Conservation (phyloP, 108 stramenopile species). For the Skeletonema costatum region DNA sequence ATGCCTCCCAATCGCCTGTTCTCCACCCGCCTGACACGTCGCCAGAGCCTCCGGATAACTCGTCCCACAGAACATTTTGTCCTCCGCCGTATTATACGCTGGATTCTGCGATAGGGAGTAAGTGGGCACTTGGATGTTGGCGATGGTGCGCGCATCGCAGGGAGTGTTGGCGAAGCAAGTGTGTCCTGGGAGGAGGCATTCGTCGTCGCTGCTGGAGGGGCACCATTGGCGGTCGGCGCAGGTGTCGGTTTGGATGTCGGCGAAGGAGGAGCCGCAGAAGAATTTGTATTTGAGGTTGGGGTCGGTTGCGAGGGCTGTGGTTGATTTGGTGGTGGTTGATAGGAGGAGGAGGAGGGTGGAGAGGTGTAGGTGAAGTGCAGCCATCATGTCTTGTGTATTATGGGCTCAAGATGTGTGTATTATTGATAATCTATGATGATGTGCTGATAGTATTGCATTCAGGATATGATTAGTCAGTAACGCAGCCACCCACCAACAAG, state of each 20-base stretch:
- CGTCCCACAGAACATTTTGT: slow-evolving; percentile 47
- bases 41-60: slow-evolving; percentile 30
- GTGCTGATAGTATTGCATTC: no score
- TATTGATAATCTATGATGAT: no score
- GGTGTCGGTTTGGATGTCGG: slow-evolving; percentile 48
- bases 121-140: slow-evolving; percentile 30
- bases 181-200: slow-evolving; percentile 39
- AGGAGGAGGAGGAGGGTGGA: neutral
- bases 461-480: no score
- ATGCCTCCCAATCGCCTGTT: slow-evolving; percentile 17
- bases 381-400: no score
- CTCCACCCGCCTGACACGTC: slow-evolving; percentile 28
- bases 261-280: slow-evolving; percentile 51
- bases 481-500: no score
- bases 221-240: slow-evolving; percentile 48
- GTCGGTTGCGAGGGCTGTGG: slow-evolving; percentile 5
- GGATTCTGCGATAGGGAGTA: slow-evolving; percentile 29
- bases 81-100: slow-evolving; percentile 23
- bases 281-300: slow-evolving; percentile 31
- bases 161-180: slow-evolving; percentile 56
- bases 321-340: neutral
- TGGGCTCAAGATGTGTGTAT: no score
- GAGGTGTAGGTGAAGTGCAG: neutral
- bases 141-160: slow-evolving; percentile 40
- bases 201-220: slow-evolving; percentile 38